These are phyloP conservation scores for Cladosporium velox DNA, from an alignment of 2,329 filamentous ascomycete genomes.

Conservation along the genomic window DNA sequence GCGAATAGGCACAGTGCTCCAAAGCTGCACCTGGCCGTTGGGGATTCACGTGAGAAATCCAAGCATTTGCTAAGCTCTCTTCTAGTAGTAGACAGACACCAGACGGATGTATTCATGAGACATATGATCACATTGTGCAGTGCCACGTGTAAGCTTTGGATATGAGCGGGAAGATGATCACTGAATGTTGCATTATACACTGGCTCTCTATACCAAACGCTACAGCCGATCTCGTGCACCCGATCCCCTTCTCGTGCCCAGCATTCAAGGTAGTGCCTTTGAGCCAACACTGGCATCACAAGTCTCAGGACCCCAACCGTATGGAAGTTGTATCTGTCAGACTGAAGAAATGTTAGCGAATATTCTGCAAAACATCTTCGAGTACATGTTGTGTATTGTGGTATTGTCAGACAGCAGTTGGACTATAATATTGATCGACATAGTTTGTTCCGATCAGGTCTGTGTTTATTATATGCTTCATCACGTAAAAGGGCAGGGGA, in stretches of 20 bases:
- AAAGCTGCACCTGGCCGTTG: background rate
- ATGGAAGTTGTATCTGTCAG: background rate
- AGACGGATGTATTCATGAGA: background rate
- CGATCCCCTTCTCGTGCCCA: background rate
- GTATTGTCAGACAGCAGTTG: constrained; percentile 24
- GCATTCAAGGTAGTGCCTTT: background rate
- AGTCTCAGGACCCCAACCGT: background rate
- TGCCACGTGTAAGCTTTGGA: background rate
- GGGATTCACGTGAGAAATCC: background rate
- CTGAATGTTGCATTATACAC: background rate
- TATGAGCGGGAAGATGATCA: background rate
- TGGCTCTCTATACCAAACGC: background rate
- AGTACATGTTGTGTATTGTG: constrained; percentile 10
- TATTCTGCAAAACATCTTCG: background rate
- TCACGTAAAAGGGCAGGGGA: constrained; percentile 8
- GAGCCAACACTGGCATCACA: background rate
- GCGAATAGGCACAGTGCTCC: background rate
- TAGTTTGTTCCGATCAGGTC: constrained; percentile 21
- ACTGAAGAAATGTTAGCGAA: constrained; percentile 8
- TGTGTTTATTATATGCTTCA: constrained; percentile 22
- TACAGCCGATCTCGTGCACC: background rate
- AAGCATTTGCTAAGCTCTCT: background rate
- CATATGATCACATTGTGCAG: background rate
- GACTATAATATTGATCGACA: constrained; percentile 22
- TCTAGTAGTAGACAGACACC: background rate